phyloP scores from a whole-genome alignment of 257 asterid genomes.

The Scutellaria barbata region DNA sequence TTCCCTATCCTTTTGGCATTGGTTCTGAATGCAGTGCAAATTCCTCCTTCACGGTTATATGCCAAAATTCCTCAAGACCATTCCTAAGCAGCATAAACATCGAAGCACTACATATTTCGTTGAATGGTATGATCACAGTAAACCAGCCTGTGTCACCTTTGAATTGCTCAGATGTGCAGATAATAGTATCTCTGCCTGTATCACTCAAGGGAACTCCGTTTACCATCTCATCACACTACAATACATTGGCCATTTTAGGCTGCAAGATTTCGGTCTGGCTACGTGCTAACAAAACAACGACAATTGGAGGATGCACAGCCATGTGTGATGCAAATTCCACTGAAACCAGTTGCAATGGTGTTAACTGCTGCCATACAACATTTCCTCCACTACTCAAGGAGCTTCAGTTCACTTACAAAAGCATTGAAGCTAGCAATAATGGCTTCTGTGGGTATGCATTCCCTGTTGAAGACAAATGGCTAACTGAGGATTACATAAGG shows the following conservation, averaged over 20 bases:
- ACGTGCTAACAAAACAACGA: not conserved
- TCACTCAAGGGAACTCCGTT: constrained; percentile 40
- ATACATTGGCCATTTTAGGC: constrained; percentile 36
- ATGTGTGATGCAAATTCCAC: constrained; percentile 30
- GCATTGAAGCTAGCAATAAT: not conserved
- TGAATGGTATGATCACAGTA: constrained; percentile 7
- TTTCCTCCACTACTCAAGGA: constrained; percentile 30
- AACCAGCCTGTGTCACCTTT: constrained; percentile 28
- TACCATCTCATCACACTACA: constrained; percentile 30
- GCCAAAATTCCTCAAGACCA: constrained; percentile 21
- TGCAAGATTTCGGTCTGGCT: constrained; percentile 33
- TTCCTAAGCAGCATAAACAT: constrained; percentile 8
- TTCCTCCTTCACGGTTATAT: constrained; percentile 38
- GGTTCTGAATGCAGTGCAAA: constrained; percentile 42
- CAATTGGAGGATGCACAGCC: constrained; percentile 36
- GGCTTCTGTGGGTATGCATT: constrained; percentile 41
- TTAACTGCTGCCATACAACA: constrained; percentile 41
- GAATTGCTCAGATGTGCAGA: constrained; percentile 32
- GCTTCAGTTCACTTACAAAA: constrained; percentile 19
- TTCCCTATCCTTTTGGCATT: constrained; percentile 55
- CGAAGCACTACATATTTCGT: not conserved
- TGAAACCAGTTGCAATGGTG: constrained; percentile 31
- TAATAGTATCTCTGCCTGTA: not conserved
- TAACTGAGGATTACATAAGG: constrained; percentile 18
- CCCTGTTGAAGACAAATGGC: constrained; percentile 35